phyloP scores from a whole-genome alignment of 179 eudicot species.

The Beta lomatogona region DNA sequence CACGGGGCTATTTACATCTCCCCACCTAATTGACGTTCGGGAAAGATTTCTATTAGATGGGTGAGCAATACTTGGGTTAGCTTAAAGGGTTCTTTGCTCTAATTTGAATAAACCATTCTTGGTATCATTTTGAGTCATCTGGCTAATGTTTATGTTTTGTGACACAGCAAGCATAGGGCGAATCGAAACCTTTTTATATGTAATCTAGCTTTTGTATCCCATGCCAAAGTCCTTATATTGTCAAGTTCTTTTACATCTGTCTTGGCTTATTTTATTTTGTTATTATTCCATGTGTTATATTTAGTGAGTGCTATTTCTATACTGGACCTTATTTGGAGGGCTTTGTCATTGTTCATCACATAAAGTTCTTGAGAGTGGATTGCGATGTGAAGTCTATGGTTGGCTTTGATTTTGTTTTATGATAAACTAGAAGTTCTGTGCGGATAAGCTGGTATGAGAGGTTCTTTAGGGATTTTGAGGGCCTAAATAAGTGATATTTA shows the following conservation, averaged over 20 bases:
- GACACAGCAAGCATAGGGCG: background rate
- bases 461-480: background rate
- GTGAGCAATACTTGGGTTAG: conserved; percentile 39
- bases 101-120: background rate
- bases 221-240: background rate
- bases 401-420: background rate
- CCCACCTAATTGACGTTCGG: conserved; percentile 96
- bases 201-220: background rate
- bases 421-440: background rate
- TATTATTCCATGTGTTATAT: background rate
- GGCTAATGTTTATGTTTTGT: background rate
- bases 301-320: background rate
- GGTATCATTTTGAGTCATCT: background rate
- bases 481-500: background rate
- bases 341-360: background rate
- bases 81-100: background rate
- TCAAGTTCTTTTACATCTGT: background rate
- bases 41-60: conserved; percentile 97
- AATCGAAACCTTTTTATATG: background rate
- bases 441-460: background rate
- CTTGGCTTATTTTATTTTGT: background rate
- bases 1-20: conserved; percentile 98
- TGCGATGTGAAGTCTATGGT: background rate
- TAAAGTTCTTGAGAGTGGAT: background rate
- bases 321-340: background rate